Percentiles rank a stretch among this genome's conserved stretches.
Evolutionary conservation across 148 eudicot genomes (phyloP).

Genomic region (Agrostemma githago): DNA sequence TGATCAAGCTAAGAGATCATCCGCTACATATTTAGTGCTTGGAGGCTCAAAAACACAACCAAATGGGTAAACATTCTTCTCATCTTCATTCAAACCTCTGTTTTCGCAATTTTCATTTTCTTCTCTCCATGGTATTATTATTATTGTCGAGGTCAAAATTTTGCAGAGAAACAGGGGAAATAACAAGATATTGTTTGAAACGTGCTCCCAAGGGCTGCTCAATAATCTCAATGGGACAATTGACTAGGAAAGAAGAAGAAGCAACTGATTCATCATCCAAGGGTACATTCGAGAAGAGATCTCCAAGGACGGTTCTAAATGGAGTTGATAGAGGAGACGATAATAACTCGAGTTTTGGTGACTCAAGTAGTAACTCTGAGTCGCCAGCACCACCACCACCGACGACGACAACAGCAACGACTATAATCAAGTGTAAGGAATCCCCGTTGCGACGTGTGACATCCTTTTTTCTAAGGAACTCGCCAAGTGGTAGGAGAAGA

Average conservation of each 20-base stretch:
- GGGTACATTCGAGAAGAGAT: slow-evolving; percentile 31
- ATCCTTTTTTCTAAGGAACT: slow-evolving; percentile 38
- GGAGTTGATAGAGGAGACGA: slow-evolving; percentile 39
- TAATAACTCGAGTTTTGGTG: slow-evolving; percentile 43
- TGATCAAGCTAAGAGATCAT: slow-evolving; percentile 50
- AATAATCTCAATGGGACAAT: slow-evolving; percentile 43
- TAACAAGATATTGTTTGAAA: slow-evolving; percentile 43
- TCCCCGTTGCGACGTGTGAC: slow-evolving; percentile 53
- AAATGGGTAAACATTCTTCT: slow-evolving; percentile 29
- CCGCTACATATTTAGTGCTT: slow-evolving; percentile 51
- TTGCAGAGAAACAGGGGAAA: slow-evolving; percentile 23
- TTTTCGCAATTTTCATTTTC: too few relatives aligned
- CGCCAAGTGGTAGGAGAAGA: slow-evolving; percentile 34
- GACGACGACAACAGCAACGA: slow-evolving; percentile 10
- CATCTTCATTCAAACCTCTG: too few relatives aligned
- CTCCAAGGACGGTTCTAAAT: slow-evolving; percentile 64
- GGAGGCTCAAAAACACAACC: slow-evolving; percentile 36
- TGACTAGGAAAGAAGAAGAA: slow-evolving; percentile 9
- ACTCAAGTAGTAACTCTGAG: slow-evolving; percentile 31
- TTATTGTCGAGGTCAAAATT: too few relatives aligned
- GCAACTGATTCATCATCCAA: neutral
- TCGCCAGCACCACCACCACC: slow-evolving; percentile 21
- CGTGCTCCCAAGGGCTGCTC: slow-evolving; percentile 71
- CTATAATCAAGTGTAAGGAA: slow-evolving; percentile 11
- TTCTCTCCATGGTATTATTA: too few relatives aligned